Evolutionary conservation across 495 filamentous ascomycete species (phyloP), one percentile per base, ranked within the genome.

Genomic region (Aspergillus indologenus): DNA sequence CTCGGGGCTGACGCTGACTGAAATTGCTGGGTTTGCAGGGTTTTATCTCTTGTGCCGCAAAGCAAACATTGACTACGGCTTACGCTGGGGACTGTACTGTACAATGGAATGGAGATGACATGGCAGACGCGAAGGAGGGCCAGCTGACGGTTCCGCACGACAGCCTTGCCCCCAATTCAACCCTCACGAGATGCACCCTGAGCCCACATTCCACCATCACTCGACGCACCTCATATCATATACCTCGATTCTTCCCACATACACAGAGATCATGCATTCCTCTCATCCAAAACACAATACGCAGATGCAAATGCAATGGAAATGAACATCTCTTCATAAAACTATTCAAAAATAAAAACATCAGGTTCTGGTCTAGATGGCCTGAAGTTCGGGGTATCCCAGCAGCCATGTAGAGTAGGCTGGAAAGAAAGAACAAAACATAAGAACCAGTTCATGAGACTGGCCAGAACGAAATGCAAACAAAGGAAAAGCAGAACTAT

Each of bases 381-480:
- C 54, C 24, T 58, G 55, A 19, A 24, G 44, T 45, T 64, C 58
- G 58, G 62, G 62, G 60, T 65, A 65, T 65, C 58, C 57, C 54
- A 64, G 53, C 21, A 43, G 54, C 29, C 46, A 1, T 55, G 55
- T 40, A 58, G 22, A 58, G 23, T 19, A 8, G 18, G 23, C 26
- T 47, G n/a, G 22, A 31, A 43, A 47, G 49, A 31, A 43, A 47
- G 49, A 21, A 56, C 45, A 26, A 50, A 52, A 51, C 19, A 43
- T 12, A 45, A 40, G n/a, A 61, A 45, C 40, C 53, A 53, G 18
- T 45, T 19, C 54, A 49, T 51, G 46, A 31, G 44, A 24, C 20
- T 17, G 22, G 24, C 6, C 18, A 26, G 18, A 34, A 57, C 19
- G 47, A 24, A 43, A 40, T 21, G 54, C 44, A n/a, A 31, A 21